A percentile compares a stretch with the other conserved stretches of the same genome.
Conservation (phyloP, 306 rosid species). For the Medicago arabica region DNA sequence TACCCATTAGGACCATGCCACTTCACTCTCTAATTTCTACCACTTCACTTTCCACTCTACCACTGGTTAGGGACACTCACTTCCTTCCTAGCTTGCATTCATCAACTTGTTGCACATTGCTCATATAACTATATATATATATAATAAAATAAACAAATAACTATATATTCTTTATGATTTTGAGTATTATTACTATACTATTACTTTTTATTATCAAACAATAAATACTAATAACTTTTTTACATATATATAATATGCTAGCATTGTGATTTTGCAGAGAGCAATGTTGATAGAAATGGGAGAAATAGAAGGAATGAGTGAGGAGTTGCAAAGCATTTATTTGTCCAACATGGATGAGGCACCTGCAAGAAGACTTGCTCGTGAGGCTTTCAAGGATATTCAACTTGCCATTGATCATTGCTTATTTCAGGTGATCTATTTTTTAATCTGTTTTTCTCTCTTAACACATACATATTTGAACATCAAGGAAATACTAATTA, state of each 20-base stretch:
- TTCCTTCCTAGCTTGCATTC: background rate
- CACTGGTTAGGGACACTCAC: constrained; percentile 4
- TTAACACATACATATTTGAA: too few relatives aligned
- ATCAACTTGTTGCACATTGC: background rate
- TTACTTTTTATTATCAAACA: too few relatives aligned
- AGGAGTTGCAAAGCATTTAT: constrained; percentile 39
- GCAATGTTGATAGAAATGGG: background rate
- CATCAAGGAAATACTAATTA: background rate
- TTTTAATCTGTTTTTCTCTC: background rate
- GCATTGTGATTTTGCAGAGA: background rate
- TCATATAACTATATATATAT: background rate
- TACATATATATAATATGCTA: background rate
- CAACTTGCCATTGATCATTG: constrained; percentile 57
- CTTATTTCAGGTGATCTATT: constrained; percentile 42
- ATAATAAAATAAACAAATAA: too few relatives aligned
- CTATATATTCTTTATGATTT: background rate
- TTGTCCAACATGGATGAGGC: constrained; percentile 53
- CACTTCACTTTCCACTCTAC: background rate
- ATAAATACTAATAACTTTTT: background rate
- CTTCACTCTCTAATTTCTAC: constrained; percentile 10
- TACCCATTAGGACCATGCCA: background rate
- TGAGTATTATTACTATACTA: background rate
- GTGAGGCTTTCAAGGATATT: constrained; percentile 53
- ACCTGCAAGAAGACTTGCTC: constrained; percentile 53
- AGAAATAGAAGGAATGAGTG: constrained; percentile 42